Evolutionary conservation across 2,329 filamentous ascomycete genomes (phyloP), one percentile per base, ranked within the genome.

Genomic region (Leptosphaerulina australis): DNA sequence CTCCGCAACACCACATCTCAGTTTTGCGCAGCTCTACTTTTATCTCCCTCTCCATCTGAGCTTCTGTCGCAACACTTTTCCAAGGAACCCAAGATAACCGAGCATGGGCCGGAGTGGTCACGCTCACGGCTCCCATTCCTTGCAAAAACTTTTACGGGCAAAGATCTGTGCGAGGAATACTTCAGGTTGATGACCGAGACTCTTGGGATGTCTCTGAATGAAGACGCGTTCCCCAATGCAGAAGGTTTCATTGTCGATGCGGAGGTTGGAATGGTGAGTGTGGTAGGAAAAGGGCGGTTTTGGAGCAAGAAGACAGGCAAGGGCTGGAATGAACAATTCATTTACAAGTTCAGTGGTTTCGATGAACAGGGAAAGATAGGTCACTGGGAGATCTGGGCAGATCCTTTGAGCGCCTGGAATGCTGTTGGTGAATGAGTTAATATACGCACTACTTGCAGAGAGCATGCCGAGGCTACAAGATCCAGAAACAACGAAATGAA

Each of bases 361-460:
- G 71, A 77, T 59, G 59, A 59, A 5, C 53, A 70, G 14, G 72
- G 71, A 0, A 72, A 55, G 60, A 71, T 77, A 52, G 74, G 72
- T 21, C 65, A 71, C 56, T 76, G 73, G 72, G 73, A 77, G 59
- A 74, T 77, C 40, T 77, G 75, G 74, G 74, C 72, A 11, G 75
- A 77, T 66, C 72, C 72, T 10, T 55, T 76, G 47, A 75, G 71
- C 53, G 75, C 74, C 25, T 76, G 73, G 74, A 64, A 68, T 20
- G 74, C 73, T 47, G 72, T 69, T 54, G 65, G 58, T 11, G 64
- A 57, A 43, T 61, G 31, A 55, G 24, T 22, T 11, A 10, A 15
- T 15, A 17, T 5, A n/a, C 25, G 14, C 22, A 17, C n/a, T 17
- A 22, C 22, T 10, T 3, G 21, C 9, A 18, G 6, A 25, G 2